phyloP scores from a whole-genome alignment of 345 rosid genomes.

The Clarkia xantiana region DNA sequence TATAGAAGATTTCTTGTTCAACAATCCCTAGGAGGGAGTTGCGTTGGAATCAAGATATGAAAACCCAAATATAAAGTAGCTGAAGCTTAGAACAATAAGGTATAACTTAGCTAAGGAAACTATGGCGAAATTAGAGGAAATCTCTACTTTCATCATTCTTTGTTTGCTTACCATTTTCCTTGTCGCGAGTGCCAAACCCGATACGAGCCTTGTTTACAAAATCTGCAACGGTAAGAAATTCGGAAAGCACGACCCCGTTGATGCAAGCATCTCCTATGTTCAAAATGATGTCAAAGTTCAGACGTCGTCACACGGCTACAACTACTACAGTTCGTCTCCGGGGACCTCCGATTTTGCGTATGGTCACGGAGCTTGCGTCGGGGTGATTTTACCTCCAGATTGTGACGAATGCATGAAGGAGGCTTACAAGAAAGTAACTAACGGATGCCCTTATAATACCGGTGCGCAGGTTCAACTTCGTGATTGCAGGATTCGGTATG shows the following conservation, averaged over 20 bases:
- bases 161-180: neutral
- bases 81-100: too few relatives aligned
- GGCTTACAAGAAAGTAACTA: neutral
- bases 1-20: too few relatives aligned
- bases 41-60: too few relatives aligned
- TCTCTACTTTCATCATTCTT: neutral
- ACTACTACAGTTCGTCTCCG: slow-evolving; percentile 2
- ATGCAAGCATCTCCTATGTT: neutral
- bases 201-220: neutral
- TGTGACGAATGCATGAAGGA: neutral
- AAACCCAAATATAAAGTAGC: too few relatives aligned
- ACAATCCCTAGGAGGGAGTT: too few relatives aligned
- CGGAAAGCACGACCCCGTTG: neutral
- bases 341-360: neutral
- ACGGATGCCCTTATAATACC: neutral
- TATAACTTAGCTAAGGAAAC: too few relatives aligned
- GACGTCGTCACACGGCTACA: neutral
- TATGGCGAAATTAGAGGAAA: too few relatives aligned
- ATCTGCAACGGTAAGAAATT: neutral
- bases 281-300: neutral
- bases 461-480: slow-evolving; percentile 5
- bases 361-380: slow-evolving; percentile 4
- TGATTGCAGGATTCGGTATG: slow-evolving; percentile 7
- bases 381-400: neutral
- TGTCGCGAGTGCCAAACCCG: neutral